phyloP scores from a whole-genome alignment of 1,284 basidiomycete genomes.

The Ganoderma sinense region DNA sequence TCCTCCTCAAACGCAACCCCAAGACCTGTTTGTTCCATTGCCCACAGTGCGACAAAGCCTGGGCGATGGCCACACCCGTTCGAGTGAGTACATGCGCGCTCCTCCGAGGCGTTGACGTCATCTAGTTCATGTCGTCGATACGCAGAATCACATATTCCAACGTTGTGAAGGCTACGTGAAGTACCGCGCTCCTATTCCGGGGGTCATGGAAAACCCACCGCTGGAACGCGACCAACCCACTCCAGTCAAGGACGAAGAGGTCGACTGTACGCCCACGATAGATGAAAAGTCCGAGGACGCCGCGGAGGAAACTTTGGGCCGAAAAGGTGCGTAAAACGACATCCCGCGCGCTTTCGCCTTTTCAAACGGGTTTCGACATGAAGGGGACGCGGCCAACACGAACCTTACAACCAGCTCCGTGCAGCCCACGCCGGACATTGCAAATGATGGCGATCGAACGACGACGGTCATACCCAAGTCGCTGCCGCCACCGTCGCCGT shows the following conservation, averaged over 20 bases:
- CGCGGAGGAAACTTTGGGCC: background rate
- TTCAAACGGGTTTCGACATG: background rate
- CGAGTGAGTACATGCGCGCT: slow-evolving; percentile 22
- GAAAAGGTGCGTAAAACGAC: background rate
- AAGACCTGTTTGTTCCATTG: slow-evolving; percentile 25
- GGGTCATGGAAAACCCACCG: background rate
- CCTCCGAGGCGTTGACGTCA: background rate
- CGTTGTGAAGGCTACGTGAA: slow-evolving; percentile 24
- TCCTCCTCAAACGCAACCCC: slow-evolving; percentile 22
- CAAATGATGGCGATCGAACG: background rate
- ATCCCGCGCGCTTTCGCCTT: too few species aligned
- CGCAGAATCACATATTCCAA: slow-evolving; percentile 20
- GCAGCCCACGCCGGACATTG: background rate
- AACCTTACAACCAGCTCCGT: background rate
- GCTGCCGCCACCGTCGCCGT: background rate
- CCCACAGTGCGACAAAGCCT: slow-evolving; percentile 22
- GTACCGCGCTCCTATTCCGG: slow-evolving; percentile 7
- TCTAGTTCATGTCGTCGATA: background rate
- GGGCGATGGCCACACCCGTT: slow-evolving; percentile 19
- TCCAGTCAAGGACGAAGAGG: background rate
- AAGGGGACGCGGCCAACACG: background rate
- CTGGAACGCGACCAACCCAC: background rate
- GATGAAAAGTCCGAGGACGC: background rate
- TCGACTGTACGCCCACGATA: background rate
- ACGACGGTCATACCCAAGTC: background rate